phyloP scores from a whole-genome alignment of 805 yeast genomes.

The Saccharomycopsis guyanensis region DNA sequence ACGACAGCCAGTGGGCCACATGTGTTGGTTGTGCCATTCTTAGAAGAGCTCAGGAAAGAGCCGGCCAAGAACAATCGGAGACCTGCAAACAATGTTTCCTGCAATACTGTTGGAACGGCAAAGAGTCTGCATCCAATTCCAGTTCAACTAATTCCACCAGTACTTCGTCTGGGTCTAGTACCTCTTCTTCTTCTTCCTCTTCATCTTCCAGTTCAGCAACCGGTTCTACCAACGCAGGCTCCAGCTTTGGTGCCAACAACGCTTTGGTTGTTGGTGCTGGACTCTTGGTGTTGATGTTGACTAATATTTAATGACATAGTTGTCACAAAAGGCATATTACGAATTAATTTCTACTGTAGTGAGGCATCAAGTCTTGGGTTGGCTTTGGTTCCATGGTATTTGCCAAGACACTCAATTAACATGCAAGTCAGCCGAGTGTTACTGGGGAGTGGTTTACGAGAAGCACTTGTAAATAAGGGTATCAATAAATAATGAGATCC shows the following conservation, averaged over 20 bases:
- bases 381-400: no score
- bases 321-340: no score
- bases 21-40: constrained; percentile 81
- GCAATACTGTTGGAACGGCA: constrained; percentile 60
- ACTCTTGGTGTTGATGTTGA: no score
- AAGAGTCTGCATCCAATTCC: background rate
- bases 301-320: no score
- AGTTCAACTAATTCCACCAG: background rate
- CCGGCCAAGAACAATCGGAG: constrained; percentile 46
- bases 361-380: no score
- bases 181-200: background rate
- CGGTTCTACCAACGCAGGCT: background rate
- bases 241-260: background rate
- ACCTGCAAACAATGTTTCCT: constrained; percentile 68
- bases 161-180: background rate
- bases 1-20: constrained; percentile 59
- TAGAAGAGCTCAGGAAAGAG: constrained; percentile 69
- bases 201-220: background rate
- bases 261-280: no score
- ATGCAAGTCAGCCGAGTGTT: no score
- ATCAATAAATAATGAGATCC: no score
- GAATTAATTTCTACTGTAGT: no score
- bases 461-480: no score
- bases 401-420: no score
- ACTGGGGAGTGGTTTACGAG: no score